Evolutionary conservation across 1,284 basidiomycete species (phyloP).

Genomic region (Xanthoconium separans): DNA sequence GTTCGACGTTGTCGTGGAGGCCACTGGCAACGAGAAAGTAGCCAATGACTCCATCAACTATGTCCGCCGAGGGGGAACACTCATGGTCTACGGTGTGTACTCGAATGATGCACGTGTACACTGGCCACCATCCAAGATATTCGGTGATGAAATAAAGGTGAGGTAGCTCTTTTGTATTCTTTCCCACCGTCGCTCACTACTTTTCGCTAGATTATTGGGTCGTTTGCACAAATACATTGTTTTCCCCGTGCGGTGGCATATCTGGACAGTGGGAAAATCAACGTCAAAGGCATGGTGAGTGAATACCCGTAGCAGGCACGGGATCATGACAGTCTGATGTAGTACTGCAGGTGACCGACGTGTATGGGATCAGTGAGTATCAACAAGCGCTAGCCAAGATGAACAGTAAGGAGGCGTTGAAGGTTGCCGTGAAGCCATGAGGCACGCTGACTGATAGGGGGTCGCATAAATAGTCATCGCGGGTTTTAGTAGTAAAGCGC

Average conservation of each 20-base stretch:
- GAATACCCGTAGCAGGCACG: not conserved
- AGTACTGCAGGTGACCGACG: slow-evolving; percentile 43
- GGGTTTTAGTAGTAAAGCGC: not conserved
- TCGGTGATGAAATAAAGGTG: slow-evolving; percentile 75
- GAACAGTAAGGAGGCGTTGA: slow-evolving; percentile 66
- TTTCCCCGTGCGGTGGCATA: slow-evolving; percentile 85
- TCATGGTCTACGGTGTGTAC: slow-evolving; percentile 73
- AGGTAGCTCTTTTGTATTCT: slow-evolving; percentile 12
- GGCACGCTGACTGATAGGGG: not conserved
- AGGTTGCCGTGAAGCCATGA: slow-evolving; percentile 58
- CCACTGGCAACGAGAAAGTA: slow-evolving; percentile 76
- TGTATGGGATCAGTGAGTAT: slow-evolving; percentile 74
- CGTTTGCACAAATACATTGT: slow-evolving; percentile 81
- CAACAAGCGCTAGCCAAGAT: slow-evolving; percentile 82
- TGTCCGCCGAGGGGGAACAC: slow-evolving; percentile 70
- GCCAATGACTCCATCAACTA: slow-evolving; percentile 80
- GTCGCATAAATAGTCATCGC: not conserved
- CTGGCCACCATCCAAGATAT: slow-evolving; percentile 83
- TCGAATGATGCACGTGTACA: slow-evolving; percentile 69
- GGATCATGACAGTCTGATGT: not conserved
- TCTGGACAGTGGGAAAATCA: slow-evolving; percentile 79
- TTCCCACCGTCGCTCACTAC: not conserved
- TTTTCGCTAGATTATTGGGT: slow-evolving; percentile 67
- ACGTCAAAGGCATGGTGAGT: slow-evolving; percentile 75
- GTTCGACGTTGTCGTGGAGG: slow-evolving; percentile 86